Percentiles rank a stretch among this genome's conserved stretches.
Conservation (phyloP, 78 protist species). For the Dictyostelium firmibasis region DNA sequence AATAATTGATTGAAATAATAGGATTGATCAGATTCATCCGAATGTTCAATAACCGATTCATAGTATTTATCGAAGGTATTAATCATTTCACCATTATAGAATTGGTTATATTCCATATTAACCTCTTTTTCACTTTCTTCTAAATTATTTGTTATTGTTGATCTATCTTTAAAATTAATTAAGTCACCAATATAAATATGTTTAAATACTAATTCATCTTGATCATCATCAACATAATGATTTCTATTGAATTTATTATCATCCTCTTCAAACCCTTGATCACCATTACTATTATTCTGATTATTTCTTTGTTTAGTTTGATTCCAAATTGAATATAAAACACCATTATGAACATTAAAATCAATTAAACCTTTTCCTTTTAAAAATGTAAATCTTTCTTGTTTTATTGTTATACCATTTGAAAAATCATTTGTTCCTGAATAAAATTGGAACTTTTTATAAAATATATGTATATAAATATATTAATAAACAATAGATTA, state of each 20-base stretch:
- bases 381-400: conserved; percentile 37
- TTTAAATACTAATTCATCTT: not conserved
- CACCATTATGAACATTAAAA: conserved; percentile 7
- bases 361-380: conserved; percentile 33
- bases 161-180: not conserved
- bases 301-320: not conserved
- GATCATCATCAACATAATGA: not conserved
- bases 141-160: not conserved
- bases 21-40: not conserved
- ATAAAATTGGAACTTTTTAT: conserved; percentile 45
- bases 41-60: conserved; percentile 2
- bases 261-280: not conserved
- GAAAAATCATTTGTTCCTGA: not conserved
- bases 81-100: not conserved
- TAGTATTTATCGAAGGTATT: not conserved
- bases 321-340: conserved; percentile 45
- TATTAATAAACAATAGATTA: not conserved
- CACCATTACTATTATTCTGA: not conserved
- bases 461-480: too few relatives aligned
- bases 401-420: not conserved
- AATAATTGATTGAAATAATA: conserved; percentile 25
- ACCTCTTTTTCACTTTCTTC: not conserved
- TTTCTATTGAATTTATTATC: not conserved
- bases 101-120: conserved; percentile 50
- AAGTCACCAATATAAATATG: conserved; percentile 24